These are phyloP conservation scores for Leptographium flavum DNA, from an alignment of 2,329 filamentous ascomycete genomes.

Conservation along the genomic window DNA sequence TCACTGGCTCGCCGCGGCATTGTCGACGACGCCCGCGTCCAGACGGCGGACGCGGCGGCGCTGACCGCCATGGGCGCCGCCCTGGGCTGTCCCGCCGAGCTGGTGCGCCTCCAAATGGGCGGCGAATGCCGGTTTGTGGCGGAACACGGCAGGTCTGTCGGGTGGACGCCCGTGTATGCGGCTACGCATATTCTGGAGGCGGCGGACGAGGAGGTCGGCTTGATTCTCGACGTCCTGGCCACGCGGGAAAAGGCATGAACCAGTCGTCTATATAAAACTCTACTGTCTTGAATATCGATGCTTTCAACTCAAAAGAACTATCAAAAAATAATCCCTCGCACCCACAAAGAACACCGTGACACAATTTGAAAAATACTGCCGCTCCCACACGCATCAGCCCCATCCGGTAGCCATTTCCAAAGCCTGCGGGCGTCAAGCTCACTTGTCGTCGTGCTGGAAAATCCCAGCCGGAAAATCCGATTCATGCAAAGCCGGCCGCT, in stretches of 20 bases:
- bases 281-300: no score
- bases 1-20: constrained; percentile 24
- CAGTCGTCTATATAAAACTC: neutral
- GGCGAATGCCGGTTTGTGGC: constrained; percentile 30
- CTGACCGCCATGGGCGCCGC: constrained; percentile 27
- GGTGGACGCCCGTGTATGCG: constrained; percentile 28
- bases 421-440: no score
- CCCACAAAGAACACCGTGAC: neutral
- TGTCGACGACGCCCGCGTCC: constrained; percentile 23
- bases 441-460: no score
- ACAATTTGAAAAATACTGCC: neutral
- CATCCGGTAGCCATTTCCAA: neutral
- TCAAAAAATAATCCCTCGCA: neutral
- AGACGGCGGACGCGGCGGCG: constrained; percentile 19
- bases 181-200: constrained; percentile 30
- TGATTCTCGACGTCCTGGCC: constrained; percentile 17
- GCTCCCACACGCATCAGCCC: neutral
- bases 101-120: constrained; percentile 26
- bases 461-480: no score
- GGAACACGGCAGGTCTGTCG: constrained; percentile 24
- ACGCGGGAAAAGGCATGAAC: neutral
- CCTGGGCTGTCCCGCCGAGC: constrained; percentile 18
- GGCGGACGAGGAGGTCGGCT: constrained; percentile 29
- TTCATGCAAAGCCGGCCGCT: no score
- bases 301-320: neutral